These are phyloP conservation scores for Craterostigma plantagineum DNA, from an alignment of 257 asterid genomes.

Conservation along the genomic window DNA sequence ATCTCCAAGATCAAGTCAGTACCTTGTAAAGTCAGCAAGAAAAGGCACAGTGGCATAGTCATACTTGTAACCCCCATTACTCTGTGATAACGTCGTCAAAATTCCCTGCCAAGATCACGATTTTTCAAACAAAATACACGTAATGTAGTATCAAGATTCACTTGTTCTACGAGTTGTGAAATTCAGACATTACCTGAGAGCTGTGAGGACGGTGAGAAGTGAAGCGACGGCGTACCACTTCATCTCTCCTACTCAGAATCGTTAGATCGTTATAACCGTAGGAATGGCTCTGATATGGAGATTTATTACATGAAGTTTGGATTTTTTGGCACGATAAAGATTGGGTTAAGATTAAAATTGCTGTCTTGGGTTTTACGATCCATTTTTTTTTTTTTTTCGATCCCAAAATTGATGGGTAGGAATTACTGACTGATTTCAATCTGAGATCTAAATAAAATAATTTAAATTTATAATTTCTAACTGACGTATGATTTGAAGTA, in stretches of 20 bases:
- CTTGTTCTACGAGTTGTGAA: conserved; percentile 7
- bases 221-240: conserved; percentile 94
- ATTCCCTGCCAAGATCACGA: conserved; percentile 50
- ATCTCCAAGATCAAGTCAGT: conserved; percentile 1
- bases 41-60: conserved; percentile 96
- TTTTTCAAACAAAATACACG: conserved; percentile 5
- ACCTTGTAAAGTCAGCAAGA: conserved; percentile 97
- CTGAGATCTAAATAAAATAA: too few species aligned
- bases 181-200: conserved; percentile 54
- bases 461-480: too few species aligned
- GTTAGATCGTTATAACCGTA: too few species aligned
- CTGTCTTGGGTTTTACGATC: too few species aligned
- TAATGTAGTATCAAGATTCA: not conserved
- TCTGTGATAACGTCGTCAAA: conserved; percentile 82
- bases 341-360: too few species aligned
- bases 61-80: conserved; percentile 67
- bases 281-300: too few species aligned
- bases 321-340: too few species aligned
- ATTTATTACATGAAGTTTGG: too few species aligned
- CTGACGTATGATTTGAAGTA: too few species aligned
- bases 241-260: conserved; percentile 21
- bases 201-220: conserved; percentile 85
- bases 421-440: too few species aligned
- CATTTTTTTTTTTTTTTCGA: too few species aligned
- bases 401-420: too few species aligned